Base-by-base conservation (phyloP, 164 flowering plant genomes). In the Aristolochia fimbriata region DNA sequence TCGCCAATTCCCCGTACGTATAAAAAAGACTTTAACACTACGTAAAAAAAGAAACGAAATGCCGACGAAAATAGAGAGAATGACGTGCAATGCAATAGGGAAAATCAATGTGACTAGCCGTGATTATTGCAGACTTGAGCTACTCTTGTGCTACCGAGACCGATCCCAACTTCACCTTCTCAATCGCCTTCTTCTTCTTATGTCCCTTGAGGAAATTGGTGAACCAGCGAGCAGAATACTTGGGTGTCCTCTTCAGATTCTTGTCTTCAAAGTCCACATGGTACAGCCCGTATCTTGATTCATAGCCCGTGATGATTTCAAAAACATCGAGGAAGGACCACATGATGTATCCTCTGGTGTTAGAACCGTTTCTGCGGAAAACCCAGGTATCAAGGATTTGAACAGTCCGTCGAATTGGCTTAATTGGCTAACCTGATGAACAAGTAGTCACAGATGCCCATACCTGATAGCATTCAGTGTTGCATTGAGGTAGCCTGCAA, bases 261-360 rank as follows among this genome's bases (percentile, higher is more conserved):
- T 69, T 67, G 56, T 65, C 68, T 17, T 69, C 63, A 16, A 73
- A 76, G 54, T 73, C 79, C 15, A 78, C 79, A 23, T 71, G 72
- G 61, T 66, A 62, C 15, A 78, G 60, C 1, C 81, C 80, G 37
- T 49, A 80, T 21, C 74, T 31, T 0, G 59, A 15, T 2, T 56
- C 33, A 55, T 74, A 77, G 9, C 80, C 85, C n/a, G 52, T 58
- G 20, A 77, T 15, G 4, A 79, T 19, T 70, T 83, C 88, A 20
- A 74, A 74, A 16, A 71, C 53, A 61, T 81, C 85, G n/a, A 81
- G 23, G 69, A 81, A 74, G 15, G 86, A 79, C 86, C 83, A 81
- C 21, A 55, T 17, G 37, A 81, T 70, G 63, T 77, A 81, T 20
- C 81, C 83, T 68, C 65, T 79, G 2, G 69, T 15, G 45, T 80